Conservation (phyloP, 2,329 filamentous ascomycete species). For the Cladophialophora psammophila region DNA sequence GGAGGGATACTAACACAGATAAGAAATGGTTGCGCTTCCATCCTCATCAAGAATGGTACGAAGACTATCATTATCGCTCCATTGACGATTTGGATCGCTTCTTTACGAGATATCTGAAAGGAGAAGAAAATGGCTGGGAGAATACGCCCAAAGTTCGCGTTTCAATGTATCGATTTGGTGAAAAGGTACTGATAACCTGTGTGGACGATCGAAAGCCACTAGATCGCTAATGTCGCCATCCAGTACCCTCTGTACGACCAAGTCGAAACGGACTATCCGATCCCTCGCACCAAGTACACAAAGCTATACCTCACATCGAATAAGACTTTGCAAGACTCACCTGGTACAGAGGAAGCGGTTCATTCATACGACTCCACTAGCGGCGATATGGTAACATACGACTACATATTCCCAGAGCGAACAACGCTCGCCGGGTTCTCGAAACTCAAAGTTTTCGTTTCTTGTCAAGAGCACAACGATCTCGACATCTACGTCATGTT, state of each 20-base stretch:
- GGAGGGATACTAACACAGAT: constrained; percentile 46
- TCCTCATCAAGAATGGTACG: constrained; percentile 56
- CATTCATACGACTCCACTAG: constrained; percentile 27
- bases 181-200: neutral
- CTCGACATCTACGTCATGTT: constrained; percentile 56
- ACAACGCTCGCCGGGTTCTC: constrained; percentile 54
- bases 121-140: constrained; percentile 56
- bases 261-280: constrained; percentile 44
- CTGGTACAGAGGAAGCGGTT: neutral
- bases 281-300: constrained; percentile 31
- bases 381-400: constrained; percentile 44
- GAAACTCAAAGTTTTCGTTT: constrained; percentile 58
- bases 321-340: constrained; percentile 31
- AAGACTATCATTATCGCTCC: constrained; percentile 50
- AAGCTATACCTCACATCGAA: constrained; percentile 44
- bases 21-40: constrained; percentile 56
- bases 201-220: neutral
- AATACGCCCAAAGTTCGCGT: constrained; percentile 53
- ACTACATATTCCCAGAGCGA: constrained; percentile 49
- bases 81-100: constrained; percentile 52
- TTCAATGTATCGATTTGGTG: constrained; percentile 24
- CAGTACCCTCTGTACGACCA: constrained; percentile 30
- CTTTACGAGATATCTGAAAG: constrained; percentile 57
- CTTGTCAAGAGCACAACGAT: constrained; percentile 52
- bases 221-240: neutral